phyloP scores from a whole-genome alignment of 768 basidiomycete species.

The Rubroboletus satanas region DNA sequence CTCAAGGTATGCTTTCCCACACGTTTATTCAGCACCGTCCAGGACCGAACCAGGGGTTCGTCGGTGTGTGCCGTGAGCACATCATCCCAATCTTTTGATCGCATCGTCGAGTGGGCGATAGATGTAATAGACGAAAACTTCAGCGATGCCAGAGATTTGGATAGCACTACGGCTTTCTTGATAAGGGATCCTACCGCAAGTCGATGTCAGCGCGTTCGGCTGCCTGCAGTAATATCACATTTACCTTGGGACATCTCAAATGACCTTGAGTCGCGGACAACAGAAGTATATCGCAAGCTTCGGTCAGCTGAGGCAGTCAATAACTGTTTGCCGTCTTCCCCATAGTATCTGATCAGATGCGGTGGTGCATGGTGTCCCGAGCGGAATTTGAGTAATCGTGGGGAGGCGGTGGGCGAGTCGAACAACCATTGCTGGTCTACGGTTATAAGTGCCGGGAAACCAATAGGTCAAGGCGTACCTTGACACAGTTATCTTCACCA shows the following conservation, averaged over 20 bases:
- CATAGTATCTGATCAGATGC: slow-evolving; percentile 90
- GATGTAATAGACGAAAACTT: slow-evolving; percentile 81
- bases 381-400: slow-evolving; percentile 85
- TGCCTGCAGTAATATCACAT: not conserved
- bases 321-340: slow-evolving; percentile 94
- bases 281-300: slow-evolving; percentile 82
- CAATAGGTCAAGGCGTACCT: slow-evolving; percentile 46
- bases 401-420: slow-evolving; percentile 83
- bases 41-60: slow-evolving; percentile 79
- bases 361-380: slow-evolving; percentile 91
- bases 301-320: slow-evolving; percentile 88
- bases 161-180: slow-evolving; percentile 74
- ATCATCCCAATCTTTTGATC: slow-evolving; percentile 97
- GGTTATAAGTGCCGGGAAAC: slow-evolving; percentile 3
- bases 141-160: slow-evolving; percentile 73
- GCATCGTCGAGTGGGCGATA: slow-evolving; percentile 71
- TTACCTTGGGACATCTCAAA: slow-evolving; percentile 92
- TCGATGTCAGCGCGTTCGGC: slow-evolving; percentile 1
- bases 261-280: slow-evolving; percentile 92
- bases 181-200: slow-evolving; percentile 64
- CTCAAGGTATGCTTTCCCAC: slow-evolving; percentile 73
- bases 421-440: slow-evolving; percentile 89
- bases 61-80: slow-evolving; percentile 87
- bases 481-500: slow-evolving; percentile 92
- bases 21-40: slow-evolving; percentile 81